A percentile compares a stretch with the other conserved stretches of the same genome.
Conservation (phyloP, 1,284 basidiomycete genomes). For the Leccinum laetum region DNA sequence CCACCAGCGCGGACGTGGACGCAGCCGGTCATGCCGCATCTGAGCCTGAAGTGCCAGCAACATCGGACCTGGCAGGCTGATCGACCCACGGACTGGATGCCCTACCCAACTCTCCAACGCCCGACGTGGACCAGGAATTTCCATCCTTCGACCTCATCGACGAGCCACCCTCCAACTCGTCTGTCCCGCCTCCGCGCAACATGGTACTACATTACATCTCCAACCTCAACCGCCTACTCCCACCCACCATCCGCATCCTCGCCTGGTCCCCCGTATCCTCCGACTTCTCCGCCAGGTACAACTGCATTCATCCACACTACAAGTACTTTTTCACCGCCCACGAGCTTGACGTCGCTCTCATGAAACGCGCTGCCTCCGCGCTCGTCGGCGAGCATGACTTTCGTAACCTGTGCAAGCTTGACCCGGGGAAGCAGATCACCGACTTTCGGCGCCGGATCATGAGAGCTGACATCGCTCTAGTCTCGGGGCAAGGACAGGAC, state of each 20-base stretch:
- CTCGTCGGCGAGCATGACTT: slow-evolving; percentile 95
- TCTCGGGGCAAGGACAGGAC: slow-evolving; percentile 24
- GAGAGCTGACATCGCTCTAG: slow-evolving; percentile 58
- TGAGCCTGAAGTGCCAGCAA: no score
- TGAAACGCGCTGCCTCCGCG: slow-evolving; percentile 74
- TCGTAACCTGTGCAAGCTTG: slow-evolving; percentile 95
- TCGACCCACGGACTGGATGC: background rate
- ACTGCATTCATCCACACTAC: slow-evolving; percentile 90
- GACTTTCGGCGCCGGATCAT: slow-evolving; percentile 71
- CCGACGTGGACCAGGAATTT: slow-evolving; percentile 10
- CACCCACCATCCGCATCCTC: slow-evolving; percentile 86
- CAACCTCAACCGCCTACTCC: slow-evolving; percentile 90
- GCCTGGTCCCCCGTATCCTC: slow-evolving; percentile 92
- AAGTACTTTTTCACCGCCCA: slow-evolving; percentile 90
- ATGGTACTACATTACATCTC: slow-evolving; percentile 78
- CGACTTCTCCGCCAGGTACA: slow-evolving; percentile 87
- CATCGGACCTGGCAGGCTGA: no score
- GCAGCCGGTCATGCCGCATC: background rate
- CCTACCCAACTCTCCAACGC: no score
- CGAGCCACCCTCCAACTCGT: slow-evolving; percentile 30
- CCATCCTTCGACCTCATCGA: slow-evolving; percentile 20
- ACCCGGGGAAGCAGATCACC: slow-evolving; percentile 91
- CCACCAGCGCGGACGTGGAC: no score
- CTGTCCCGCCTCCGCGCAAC: slow-evolving; percentile 22
- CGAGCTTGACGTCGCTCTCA: slow-evolving; percentile 69